A percentile compares a stretch with the other conserved stretches of the same genome.
Evolutionary conservation across 805 yeast genomes (phyloP).

Genomic region (Cyberlindnera petersonii): DNA sequence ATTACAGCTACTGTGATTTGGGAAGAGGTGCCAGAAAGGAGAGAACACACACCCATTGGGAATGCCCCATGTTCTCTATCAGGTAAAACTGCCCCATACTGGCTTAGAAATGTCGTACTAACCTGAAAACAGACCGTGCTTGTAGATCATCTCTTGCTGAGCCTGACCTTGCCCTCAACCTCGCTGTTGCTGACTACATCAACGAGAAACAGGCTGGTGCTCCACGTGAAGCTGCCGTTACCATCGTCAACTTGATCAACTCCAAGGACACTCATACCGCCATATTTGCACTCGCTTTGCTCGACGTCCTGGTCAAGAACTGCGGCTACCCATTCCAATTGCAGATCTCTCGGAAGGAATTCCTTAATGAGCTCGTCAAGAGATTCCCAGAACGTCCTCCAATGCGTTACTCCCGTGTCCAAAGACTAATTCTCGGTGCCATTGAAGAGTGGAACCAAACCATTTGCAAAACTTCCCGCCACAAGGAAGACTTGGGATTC

Average conservation of each 20-base stretch:
- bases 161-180: conserved; percentile 83
- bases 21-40: no score
- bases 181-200: conserved; percentile 90
- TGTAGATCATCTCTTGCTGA: conserved; percentile 78
- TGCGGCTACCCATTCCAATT: conserved; percentile 97
- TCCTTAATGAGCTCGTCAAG: conserved; percentile 87
- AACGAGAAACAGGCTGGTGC: conserved; percentile 88
- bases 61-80: no score
- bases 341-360: conserved; percentile 92
- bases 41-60: no score
- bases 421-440: conserved; percentile 78
- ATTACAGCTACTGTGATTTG: neutral
- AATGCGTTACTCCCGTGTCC: conserved; percentile 73
- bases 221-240: conserved; percentile 89
- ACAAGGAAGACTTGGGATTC: conserved; percentile 87
- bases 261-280: conserved; percentile 81
- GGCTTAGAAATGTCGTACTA: conserved; percentile 1
- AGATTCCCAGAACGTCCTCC: conserved; percentile 96
- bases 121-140: conserved; percentile 56
- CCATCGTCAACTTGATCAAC: conserved; percentile 78
- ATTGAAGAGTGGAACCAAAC: conserved; percentile 98
- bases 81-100: no score
- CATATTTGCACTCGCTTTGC: conserved; percentile 71
- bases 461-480: conserved; percentile 81
- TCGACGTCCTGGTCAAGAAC: conserved; percentile 91